These are phyloP conservation scores for Mesembryanthemum crystallinum DNA, from an alignment of 148 eudicot species.

Conservation along the genomic window DNA sequence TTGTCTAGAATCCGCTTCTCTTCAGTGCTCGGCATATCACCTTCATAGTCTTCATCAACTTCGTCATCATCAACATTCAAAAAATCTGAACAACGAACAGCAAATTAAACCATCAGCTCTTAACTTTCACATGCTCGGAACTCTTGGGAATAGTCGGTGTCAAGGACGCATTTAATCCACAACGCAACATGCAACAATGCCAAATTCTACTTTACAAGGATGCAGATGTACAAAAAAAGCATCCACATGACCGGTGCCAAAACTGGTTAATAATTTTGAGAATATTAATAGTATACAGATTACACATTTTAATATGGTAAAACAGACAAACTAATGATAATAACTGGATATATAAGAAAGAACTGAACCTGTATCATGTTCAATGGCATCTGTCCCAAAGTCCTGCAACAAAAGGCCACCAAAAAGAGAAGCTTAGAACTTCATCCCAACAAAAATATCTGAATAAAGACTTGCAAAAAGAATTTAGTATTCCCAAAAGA, in stretches of 20 bases:
- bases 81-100: constrained; percentile 52
- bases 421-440: background rate
- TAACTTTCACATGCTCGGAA: background rate
- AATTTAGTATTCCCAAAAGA: no score
- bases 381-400: constrained; percentile 30
- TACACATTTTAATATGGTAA: background rate
- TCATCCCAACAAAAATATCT: background rate
- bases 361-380: constrained; percentile 85
- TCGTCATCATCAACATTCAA: constrained; percentile 89
- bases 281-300: background rate
- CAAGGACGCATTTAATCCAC: background rate
- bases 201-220: background rate
- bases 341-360: background rate
- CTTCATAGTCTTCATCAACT: constrained; percentile 56
- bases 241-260: background rate
- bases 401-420: constrained; percentile 47
- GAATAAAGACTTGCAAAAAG: background rate
- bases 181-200: background rate
- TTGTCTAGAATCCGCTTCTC: constrained; percentile 59
- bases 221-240: background rate
- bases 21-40: constrained; percentile 53
- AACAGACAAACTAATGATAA: background rate
- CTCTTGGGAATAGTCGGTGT: background rate
- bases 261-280: background rate
- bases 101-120: constrained; percentile 7